These are phyloP conservation scores for Spatholobus suberectus DNA, from an alignment of 306 rosid genomes.

Conservation along the genomic window DNA sequence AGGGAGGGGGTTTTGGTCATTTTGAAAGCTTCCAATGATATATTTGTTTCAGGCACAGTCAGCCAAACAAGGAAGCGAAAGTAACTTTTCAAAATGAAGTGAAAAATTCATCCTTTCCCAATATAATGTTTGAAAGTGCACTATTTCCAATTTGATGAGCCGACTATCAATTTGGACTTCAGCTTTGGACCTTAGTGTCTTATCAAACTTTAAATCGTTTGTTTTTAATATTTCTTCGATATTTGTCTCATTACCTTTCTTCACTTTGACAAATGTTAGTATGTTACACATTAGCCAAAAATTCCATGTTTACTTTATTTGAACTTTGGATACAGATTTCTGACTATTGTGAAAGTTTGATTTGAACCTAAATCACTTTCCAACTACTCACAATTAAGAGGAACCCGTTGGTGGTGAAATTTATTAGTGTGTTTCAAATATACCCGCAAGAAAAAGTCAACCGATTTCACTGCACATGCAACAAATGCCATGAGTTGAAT, in stretches of 20 bases:
- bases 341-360: neutral
- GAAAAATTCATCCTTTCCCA: neutral
- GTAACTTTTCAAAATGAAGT: neutral
- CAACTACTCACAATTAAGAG: neutral
- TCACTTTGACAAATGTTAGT: slow-evolving; percentile 27
- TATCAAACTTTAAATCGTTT: neutral
- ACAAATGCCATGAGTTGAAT: neutral
- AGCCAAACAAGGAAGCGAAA: neutral
- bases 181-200: neutral
- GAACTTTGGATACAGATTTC: neutral
- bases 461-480: slow-evolving; percentile 21
- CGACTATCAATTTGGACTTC: slow-evolving; percentile 48
- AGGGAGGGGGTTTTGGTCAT: neutral
- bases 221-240: neutral
- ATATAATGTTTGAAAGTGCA: slow-evolving; percentile 12
- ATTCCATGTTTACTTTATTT: neutral
- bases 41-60: neutral
- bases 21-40: neutral
- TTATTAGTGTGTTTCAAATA: neutral
- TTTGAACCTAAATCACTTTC: slow-evolving; percentile 3
- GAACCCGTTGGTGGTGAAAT: neutral
- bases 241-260: neutral
- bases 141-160: slow-evolving; percentile 46
- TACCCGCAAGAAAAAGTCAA: slow-evolving; percentile 37
- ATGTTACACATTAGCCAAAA: neutral